phyloP scores from a whole-genome alignment of 768 basidiomycete species.

The Boletus edulis region DNA sequence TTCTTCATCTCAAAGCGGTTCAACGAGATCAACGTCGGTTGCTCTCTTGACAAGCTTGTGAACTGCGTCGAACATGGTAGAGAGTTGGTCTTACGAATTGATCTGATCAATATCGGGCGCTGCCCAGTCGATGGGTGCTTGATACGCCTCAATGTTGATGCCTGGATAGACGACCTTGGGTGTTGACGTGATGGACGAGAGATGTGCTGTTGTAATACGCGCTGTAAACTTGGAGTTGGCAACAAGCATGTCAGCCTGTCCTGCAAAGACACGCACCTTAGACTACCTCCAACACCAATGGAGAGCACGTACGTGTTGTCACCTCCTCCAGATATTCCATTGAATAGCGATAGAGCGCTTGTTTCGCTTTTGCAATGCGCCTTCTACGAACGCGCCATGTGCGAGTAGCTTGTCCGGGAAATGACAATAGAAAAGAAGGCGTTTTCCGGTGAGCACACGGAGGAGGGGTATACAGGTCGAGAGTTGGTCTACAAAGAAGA shows the following conservation, averaged over 20 bases:
- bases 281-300: background rate
- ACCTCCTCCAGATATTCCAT: constrained; percentile 89
- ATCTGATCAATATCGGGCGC: too few species aligned
- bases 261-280: constrained; percentile 36
- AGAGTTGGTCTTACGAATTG: too few species aligned
- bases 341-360: constrained; percentile 77
- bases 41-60: constrained; percentile 39
- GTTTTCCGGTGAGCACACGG: constrained; percentile 59
- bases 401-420: constrained; percentile 95
- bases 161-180: constrained; percentile 94
- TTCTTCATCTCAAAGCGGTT: constrained; percentile 98
- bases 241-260: constrained; percentile 85
- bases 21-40: constrained; percentile 79
- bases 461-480: constrained; percentile 89
- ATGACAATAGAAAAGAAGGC: constrained; percentile 96
- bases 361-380: constrained; percentile 39
- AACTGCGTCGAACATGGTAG: too few species aligned
- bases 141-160: constrained; percentile 80
- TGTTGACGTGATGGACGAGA: constrained; percentile 57
- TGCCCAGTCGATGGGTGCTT: too few species aligned
- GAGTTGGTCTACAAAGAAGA: constrained; percentile 94
- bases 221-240: constrained; percentile 91
- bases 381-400: constrained; percentile 61
- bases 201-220: constrained; percentile 73
- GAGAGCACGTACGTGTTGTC: constrained; percentile 70